phyloP scores from a whole-genome alignment of 257 asterid species.

The Gentiana straminea region DNA sequence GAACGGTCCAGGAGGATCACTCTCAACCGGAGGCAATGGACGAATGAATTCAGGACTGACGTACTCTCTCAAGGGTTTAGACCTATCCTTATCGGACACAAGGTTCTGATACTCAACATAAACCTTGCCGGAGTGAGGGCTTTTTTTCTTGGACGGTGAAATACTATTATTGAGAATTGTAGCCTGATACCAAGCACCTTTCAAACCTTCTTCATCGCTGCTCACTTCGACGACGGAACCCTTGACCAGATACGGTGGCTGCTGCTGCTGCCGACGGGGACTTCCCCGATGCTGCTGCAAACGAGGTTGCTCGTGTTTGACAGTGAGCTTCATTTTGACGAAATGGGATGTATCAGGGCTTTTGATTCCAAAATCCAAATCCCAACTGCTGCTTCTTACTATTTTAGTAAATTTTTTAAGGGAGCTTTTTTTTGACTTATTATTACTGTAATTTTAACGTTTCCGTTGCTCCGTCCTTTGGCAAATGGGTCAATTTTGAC shows the following conservation, averaged over 20 bases:
- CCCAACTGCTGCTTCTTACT: background rate
- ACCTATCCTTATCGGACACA: constrained; percentile 24
- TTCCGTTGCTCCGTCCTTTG: too few relatives aligned
- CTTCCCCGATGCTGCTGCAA: background rate
- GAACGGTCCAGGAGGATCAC: constrained; percentile 10
- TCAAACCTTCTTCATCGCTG: constrained; percentile 43
- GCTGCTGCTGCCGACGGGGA: background rate
- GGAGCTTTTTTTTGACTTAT: too few relatives aligned
- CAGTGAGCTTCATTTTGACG: constrained; percentile 5
- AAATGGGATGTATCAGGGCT: background rate
- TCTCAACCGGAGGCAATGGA: constrained; percentile 36
- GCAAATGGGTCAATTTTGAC: too few relatives aligned
- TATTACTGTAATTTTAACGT: too few relatives aligned
- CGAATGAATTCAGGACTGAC: constrained; percentile 26
- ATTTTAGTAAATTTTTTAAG: too few relatives aligned
- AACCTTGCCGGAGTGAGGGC: constrained; percentile 6
- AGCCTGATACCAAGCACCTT: constrained; percentile 36
- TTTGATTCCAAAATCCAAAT: constrained; percentile 2
- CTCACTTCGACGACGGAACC: constrained; percentile 40
- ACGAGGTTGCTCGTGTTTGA: background rate
- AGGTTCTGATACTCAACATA: constrained; percentile 40
- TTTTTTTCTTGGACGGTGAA: background rate
- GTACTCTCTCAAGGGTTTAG: constrained; percentile 31
- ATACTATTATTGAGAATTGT: constrained; percentile 14
- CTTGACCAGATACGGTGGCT: background rate